Evolutionary conservation across 148 eudicot genomes (phyloP).

Genomic region (Arbutus unedo): DNA sequence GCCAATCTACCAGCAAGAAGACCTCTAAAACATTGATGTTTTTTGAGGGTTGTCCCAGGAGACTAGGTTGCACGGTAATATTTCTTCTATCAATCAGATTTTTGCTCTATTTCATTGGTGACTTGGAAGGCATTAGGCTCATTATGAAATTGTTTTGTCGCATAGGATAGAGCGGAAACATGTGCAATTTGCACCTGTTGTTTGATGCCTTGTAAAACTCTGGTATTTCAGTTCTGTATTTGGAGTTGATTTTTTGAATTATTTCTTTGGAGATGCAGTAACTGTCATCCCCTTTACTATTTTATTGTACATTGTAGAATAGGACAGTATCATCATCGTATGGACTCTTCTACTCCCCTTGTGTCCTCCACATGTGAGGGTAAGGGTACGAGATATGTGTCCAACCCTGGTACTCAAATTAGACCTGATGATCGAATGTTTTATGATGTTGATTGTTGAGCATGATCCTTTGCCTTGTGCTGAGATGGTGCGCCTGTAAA

Average conservation of each 20-base stretch:
- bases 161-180: not conserved
- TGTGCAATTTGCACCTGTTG: not conserved
- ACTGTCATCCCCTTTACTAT: not conserved
- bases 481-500: too few species aligned
- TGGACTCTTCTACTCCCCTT: not conserved
- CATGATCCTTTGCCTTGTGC: too few species aligned
- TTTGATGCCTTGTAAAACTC: conserved; percentile 2
- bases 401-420: not conserved
- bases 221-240: not conserved
- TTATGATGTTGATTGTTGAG: not conserved
- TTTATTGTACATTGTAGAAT: not conserved
- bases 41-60: conserved; percentile 95
- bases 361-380: not conserved
- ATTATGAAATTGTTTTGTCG: not conserved
- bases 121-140: not conserved
- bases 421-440: not conserved
- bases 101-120: not conserved
- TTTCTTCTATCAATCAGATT: not conserved
- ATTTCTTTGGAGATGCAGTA: not conserved
- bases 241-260: not conserved
- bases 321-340: not conserved
- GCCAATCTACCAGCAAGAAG: conserved; percentile 52
- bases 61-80: conserved; percentile 97
- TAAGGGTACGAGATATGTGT: not conserved
- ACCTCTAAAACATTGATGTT: conserved; percentile 88